Conservation (phyloP, 1,139 yeast species). For the Scheffersomyces parashehatae region DNA sequence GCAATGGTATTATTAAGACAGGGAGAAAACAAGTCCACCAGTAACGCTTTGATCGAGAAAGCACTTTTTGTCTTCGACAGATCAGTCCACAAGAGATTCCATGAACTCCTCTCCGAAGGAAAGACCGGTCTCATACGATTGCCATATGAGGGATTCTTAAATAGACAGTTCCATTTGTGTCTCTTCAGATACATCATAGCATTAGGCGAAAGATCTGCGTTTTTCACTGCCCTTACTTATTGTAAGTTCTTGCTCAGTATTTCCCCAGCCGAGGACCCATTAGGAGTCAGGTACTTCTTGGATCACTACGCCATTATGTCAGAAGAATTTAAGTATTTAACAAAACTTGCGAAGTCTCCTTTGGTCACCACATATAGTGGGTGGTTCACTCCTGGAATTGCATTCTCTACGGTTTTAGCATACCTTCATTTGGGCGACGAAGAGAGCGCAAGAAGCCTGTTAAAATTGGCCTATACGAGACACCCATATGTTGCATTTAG, state of each 20-base stretch:
- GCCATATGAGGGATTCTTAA: slow-evolving; percentile 74
- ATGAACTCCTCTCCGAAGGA: slow-evolving; percentile 49
- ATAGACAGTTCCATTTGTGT: slow-evolving; percentile 75
- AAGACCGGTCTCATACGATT: slow-evolving; percentile 63
- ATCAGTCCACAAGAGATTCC: slow-evolving; percentile 38
- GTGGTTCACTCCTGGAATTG: slow-evolving; percentile 77
- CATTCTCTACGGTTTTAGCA: slow-evolving; percentile 68
- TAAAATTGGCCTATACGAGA: slow-evolving; percentile 50
- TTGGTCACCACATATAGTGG: slow-evolving; percentile 55
- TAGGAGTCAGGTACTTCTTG: slow-evolving; percentile 79
- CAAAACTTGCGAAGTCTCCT: slow-evolving; percentile 55
- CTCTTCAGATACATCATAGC: slow-evolving; percentile 71
- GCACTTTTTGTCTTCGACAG: slow-evolving; percentile 81
- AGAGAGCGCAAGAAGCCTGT: slow-evolving; percentile 46
- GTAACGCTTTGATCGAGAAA: slow-evolving; percentile 73
- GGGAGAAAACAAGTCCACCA: slow-evolving; percentile 67
- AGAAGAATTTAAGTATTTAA: slow-evolving; percentile 62
- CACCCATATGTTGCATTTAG: slow-evolving; percentile 63
- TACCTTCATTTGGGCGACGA: slow-evolving; percentile 40
- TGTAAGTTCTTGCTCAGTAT: slow-evolving; percentile 69
- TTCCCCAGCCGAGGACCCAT: slow-evolving; percentile 79
- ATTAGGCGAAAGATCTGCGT: slow-evolving; percentile 76
- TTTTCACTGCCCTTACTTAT: slow-evolving; percentile 73
- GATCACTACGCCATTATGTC: slow-evolving; percentile 76
- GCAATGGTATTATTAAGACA: slow-evolving; percentile 75